Evolutionary conservation across 2,329 filamentous ascomycete species (phyloP).

Genomic region (Ambrosiella cleistominuta): DNA sequence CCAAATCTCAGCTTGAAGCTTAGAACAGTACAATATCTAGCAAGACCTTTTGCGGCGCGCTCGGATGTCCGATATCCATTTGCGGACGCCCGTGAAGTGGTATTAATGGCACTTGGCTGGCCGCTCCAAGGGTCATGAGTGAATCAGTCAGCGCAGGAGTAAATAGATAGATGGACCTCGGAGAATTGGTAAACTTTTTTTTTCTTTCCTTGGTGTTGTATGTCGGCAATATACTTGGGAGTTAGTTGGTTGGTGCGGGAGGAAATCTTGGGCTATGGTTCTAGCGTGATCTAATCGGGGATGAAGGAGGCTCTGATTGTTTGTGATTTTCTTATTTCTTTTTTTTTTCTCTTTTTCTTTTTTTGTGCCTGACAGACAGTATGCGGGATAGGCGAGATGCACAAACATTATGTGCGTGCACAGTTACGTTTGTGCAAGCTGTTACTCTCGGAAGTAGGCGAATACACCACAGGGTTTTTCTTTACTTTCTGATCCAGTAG

Average conservation of each 20-base stretch:
- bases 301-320: neutral
- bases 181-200: too few species aligned
- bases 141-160: too few species aligned
- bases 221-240: too few species aligned
- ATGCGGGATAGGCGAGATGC: neutral
- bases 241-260: neutral
- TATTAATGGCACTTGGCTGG: neutral
- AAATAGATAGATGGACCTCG: too few species aligned
- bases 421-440: neutral
- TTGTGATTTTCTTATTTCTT: neutral
- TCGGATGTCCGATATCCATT: neutral
- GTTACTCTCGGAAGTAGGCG: neutral
- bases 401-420: neutral
- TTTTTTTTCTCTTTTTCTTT: neutral
- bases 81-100: neutral
- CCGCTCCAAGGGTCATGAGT: neutral
- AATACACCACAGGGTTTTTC: neutral
- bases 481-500: too few species aligned
- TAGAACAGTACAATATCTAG: neutral
- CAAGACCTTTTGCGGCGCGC: neutral
- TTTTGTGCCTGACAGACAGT: neutral
- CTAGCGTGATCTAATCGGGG: neutral
- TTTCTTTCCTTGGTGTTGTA: too few species aligned
- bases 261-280: too few species aligned
- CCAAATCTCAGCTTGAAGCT: neutral